Conservation (phyloP, 192 early-diverging fungal genomes). For the Umbelopsis vinacea region DNA sequence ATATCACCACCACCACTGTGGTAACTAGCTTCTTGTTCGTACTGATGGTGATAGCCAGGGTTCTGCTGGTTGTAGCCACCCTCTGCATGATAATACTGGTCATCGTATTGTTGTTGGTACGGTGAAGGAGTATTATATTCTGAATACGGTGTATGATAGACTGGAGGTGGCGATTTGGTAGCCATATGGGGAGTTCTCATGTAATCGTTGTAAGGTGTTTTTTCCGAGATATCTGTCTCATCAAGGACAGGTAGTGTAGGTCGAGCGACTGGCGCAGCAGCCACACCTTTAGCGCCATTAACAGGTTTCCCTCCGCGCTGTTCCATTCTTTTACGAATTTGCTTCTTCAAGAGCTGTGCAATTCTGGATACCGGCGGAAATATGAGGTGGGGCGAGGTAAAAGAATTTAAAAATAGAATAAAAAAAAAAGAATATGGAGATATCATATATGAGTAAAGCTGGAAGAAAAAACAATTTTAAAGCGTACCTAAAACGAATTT, state of each 20-base stretch:
- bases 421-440: too few relatives aligned
- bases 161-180: slow-evolving; percentile 11
- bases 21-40: background rate
- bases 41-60: background rate
- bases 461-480: too few relatives aligned
- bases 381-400: too few relatives aligned
- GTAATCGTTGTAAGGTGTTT: background rate
- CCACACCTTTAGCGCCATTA: background rate
- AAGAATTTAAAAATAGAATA: too few relatives aligned
- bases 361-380: slow-evolving; percentile 1
- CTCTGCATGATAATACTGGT: background rate
- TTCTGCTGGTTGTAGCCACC: background rate
- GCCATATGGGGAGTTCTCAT: background rate
- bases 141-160: slow-evolving; percentile 13
- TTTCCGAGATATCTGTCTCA: slow-evolving; percentile 15
- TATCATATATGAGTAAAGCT: background rate
- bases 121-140: background rate
- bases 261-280: background rate
- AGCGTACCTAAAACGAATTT: background rate
- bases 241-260: slow-evolving; percentile 21
- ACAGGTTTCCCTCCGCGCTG: background rate
- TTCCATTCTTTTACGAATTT: slow-evolving; percentile 20
- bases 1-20: background rate
- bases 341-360: slow-evolving; percentile 23
- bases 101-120: slow-evolving; percentile 15